These are phyloP conservation scores for Geum urbanum DNA, from an alignment of 306 rosid species.

Conservation along the genomic window DNA sequence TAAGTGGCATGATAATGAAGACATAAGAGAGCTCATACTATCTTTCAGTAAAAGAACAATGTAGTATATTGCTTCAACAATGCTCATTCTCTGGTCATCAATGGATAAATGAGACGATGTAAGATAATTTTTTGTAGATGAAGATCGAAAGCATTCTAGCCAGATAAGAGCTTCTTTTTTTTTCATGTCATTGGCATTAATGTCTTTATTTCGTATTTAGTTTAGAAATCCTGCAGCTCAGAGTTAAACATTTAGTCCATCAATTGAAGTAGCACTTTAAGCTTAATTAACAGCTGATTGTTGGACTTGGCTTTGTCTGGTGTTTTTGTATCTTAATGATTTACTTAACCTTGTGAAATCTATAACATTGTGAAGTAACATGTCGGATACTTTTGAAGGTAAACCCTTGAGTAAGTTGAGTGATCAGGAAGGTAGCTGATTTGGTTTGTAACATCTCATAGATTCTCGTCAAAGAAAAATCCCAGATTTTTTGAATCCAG, in stretches of 20 bases:
- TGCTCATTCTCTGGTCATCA: not conserved
- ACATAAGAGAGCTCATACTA: not conserved
- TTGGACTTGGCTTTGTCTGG: not conserved
- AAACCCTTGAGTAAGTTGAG: too few relatives aligned
- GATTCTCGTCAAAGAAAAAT: not conserved
- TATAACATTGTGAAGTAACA: not conserved
- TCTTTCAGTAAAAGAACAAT: not conserved
- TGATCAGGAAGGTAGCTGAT: conserved; percentile 1
- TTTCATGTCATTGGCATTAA: not conserved
- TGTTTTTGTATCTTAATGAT: not conserved
- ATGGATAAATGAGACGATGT: not conserved
- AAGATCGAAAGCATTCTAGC: not conserved
- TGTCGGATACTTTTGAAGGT: not conserved
- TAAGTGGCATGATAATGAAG: not conserved
- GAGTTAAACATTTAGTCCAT: not conserved
- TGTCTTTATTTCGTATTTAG: not conserved
- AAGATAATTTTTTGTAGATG: not conserved
- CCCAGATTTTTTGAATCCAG: not conserved
- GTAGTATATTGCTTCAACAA: not conserved
- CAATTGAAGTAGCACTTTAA: not conserved
- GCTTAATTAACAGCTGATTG: not conserved
- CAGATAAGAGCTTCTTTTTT: not conserved
- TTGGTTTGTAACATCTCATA: not conserved
- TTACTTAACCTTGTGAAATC: not conserved
- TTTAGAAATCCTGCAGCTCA: not conserved